Evolutionary conservation across 805 yeast genomes (phyloP).

Genomic region (Peterozyma xylosa): DNA sequence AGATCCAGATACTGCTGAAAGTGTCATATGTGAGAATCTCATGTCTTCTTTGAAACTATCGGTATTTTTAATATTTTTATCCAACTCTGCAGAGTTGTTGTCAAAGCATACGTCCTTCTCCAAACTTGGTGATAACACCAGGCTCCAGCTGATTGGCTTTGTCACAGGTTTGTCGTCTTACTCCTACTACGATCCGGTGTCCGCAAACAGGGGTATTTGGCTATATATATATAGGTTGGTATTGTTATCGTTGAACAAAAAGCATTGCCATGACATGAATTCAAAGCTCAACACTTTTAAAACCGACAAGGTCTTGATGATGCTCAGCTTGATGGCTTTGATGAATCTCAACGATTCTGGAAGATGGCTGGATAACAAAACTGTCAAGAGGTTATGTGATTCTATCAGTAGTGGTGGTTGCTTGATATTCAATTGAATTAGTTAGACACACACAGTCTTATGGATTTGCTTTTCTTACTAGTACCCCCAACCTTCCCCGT

Average conservation of each 20-base stretch:
- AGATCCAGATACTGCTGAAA: too few species aligned
- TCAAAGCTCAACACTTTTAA: conserved; percentile 2
- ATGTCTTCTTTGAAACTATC: too few species aligned
- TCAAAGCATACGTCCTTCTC: neutral
- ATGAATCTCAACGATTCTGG: neutral
- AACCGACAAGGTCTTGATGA: conserved; percentile 5
- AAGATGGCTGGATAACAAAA: neutral
- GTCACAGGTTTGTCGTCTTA: conserved; percentile 1
- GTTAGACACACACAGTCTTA: too few species aligned
- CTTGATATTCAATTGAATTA: too few species aligned
- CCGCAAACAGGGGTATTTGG: neutral
- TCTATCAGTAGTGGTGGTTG: conserved; percentile 1
- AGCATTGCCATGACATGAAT: neutral
- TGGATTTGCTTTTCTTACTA: too few species aligned
- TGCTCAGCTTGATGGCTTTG: neutral
- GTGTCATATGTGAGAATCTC: too few species aligned
- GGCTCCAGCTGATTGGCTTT: conserved; percentile 3
- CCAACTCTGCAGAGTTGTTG: neutral
- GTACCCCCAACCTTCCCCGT: too few species aligned
- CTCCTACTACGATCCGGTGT: neutral
- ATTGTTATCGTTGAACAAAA: conserved; percentile 4
- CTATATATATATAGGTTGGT: conserved; percentile 2
- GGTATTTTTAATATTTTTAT: too few species aligned
- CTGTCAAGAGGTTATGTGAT: neutral
- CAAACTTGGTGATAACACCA: neutral